These are phyloP conservation scores for Zymoseptoria pseudotritici DNA, from an alignment of 2,329 filamentous ascomycete species.

Conservation along the genomic window DNA sequence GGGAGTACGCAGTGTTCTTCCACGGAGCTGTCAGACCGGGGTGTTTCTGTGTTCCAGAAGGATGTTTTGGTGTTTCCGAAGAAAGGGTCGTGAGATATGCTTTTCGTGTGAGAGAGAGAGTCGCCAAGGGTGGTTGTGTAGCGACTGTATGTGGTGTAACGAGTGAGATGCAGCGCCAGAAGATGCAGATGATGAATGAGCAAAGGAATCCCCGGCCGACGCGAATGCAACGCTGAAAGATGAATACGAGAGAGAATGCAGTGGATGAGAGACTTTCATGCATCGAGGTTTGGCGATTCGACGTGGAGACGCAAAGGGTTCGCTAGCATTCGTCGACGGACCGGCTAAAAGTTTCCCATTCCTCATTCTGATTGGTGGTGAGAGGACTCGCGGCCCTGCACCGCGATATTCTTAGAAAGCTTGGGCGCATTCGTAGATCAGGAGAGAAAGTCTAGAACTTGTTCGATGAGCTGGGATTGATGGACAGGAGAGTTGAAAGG, in stretches of 20 bases:
- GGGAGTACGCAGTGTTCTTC: background rate
- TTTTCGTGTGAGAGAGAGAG: background rate
- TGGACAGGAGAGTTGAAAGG: background rate
- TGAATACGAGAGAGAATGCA: background rate
- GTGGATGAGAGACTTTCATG: constrained; percentile 5
- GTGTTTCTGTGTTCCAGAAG: constrained; percentile 9
- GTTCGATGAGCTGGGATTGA: background rate
- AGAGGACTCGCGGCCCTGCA: constrained; percentile 9
- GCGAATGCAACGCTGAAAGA: constrained; percentile 1
- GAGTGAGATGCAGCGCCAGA: background rate
- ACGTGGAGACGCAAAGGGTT: constrained; percentile 5
- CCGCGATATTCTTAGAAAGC: constrained; percentile 3
- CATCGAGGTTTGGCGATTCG: constrained; percentile 5
- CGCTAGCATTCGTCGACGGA: constrained; percentile 2
- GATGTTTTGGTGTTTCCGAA: constrained; percentile 8
- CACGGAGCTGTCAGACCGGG: background rate
- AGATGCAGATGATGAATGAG: background rate
- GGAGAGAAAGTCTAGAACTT: constrained; percentile 3
- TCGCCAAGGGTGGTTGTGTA: background rate
- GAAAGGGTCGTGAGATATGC: background rate
- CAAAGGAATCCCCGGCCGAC: background rate
- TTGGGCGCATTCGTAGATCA: constrained; percentile 2
- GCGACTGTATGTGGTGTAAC: background rate
- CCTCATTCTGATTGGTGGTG: constrained; percentile 10
- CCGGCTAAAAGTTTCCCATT: constrained; percentile 1